Evolutionary conservation across 75 land plant species (phyloP).

Genomic region (Isoetes taiwanensis): DNA sequence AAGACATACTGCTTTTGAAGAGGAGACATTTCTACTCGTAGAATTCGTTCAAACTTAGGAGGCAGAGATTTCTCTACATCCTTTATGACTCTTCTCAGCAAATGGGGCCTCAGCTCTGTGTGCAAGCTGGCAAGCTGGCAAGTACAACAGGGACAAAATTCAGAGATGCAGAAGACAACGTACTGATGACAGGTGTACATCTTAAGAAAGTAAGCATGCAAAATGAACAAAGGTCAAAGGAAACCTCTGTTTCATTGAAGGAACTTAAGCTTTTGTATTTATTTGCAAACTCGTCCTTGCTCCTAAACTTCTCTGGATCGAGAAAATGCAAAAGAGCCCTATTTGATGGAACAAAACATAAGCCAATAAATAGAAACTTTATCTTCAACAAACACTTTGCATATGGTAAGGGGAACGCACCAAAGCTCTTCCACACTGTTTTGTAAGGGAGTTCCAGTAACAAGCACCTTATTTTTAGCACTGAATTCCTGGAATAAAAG

Average conservation of each 20-base stretch:
- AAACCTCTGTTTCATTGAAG: conserved; percentile 84
- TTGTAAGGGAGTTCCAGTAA: conserved; percentile 96
- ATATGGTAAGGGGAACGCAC: too few relatives aligned
- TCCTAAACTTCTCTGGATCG: conserved; percentile 78
- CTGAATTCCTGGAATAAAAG: conserved; percentile 72
- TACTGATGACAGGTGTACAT: background rate
- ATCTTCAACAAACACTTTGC: background rate
- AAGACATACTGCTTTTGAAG: conserved; percentile 77
- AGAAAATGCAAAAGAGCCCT: conserved; percentile 99
- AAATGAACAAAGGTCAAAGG: background rate
- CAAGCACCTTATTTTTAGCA: conserved; percentile 89
- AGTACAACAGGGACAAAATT: background rate
- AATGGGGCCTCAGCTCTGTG: conserved; percentile 87
- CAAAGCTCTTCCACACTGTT: conserved; percentile 99
- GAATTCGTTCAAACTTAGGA: conserved; percentile 94
- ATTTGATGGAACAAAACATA: background rate
- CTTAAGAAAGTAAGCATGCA: background rate
- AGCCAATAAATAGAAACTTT: background rate
- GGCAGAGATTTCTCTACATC: conserved; percentile 99
- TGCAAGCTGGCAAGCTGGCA: conserved; percentile 89
- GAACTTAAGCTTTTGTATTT: conserved; percentile 91
- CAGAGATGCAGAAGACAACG: background rate
- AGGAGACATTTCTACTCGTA: conserved; percentile 98
- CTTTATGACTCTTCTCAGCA: conserved; percentile 90
- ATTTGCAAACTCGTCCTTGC: conserved; percentile 87